Conservation (phyloP, 306 rosid genomes). For the Glycine soja region DNA sequence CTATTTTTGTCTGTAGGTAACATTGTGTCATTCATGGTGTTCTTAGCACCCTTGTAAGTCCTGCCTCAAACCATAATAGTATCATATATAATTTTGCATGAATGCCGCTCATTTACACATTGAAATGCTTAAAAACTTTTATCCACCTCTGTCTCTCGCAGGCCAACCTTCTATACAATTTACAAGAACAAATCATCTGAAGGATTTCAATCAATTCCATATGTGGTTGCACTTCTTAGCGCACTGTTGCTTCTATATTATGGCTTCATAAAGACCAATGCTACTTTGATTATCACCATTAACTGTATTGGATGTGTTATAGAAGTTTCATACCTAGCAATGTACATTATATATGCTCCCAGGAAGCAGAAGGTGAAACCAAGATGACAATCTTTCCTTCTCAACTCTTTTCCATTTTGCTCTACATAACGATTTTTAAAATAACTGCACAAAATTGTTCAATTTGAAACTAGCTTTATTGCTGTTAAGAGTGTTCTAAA, state of each 20-base stretch:
- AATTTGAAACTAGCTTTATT: background rate
- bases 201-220: constrained; percentile 75
- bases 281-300: constrained; percentile 64
- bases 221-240: constrained; percentile 72
- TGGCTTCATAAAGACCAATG: constrained; percentile 65
- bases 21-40: constrained; percentile 73
- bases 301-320: constrained; percentile 63
- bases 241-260: constrained; percentile 67
- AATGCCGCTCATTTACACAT: background rate
- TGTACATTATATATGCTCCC: constrained; percentile 63
- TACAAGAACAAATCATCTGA: constrained; percentile 66
- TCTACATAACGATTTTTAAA: background rate
- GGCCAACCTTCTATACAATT: constrained; percentile 78
- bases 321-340: constrained; percentile 55
- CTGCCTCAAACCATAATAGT: background rate
- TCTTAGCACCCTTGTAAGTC: constrained; percentile 78
- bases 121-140: background rate
- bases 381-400: background rate
- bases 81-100: background rate
- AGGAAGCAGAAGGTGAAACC: constrained; percentile 57
- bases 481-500: background rate
- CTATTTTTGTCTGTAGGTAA: constrained; percentile 54
- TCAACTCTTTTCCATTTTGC: background rate
- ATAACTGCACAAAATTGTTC: background rate
- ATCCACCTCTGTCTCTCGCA: background rate